Evolutionary conservation across 441 rosid species (phyloP), one percentile per base, ranked within the genome.

Genomic region (Mallotus japonicus): DNA sequence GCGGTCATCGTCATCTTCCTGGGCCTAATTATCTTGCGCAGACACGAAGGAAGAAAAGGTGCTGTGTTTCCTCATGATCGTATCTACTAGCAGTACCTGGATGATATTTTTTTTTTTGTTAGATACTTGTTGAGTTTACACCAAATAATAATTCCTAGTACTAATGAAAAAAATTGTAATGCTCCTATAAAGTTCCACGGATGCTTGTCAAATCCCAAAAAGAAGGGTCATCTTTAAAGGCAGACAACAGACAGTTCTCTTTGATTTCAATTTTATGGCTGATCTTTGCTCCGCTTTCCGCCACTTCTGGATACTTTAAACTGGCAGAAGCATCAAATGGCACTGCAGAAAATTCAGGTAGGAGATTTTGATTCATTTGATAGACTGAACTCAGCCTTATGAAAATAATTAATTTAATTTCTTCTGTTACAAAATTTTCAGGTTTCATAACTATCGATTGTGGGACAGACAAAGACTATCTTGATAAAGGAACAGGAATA

Each of bases 31-130:
- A 17, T 76, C 50, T 24, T 83, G 67, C 81, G 70, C 77, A 73
- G 37, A 58, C 71, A 74, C 73, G 74, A 74, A 71, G 76, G 80
- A 67, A 83, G 74, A 73, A 68, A 24, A 75, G 79, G 80, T 77
- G n/a, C n/a, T n/a, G n/a, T n/a, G n/a, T n/a, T n/a, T n/a, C n/a
- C n/a, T n/a, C n/a, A n/a, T 1, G 16, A n/a, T n/a, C n/a, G n/a
- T n/a, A n/a, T n/a, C n/a, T n/a, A n/a, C n/a, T n/a, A n/a, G n/a
- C n/a, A n/a, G n/a, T n/a, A n/a, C n/a, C n/a, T n/a, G n/a, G n/a
- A n/a, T n/a, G n/a, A n/a, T n/a, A n/a, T n/a, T n/a, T n/a, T n/a
- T n/a, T n/a, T 53, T 17, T 49, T 1, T 9, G 17, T 57, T 19
- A 22, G 42, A 28, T 40, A 28, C 8, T 19, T 17, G 32, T 12